Conservation (phyloP, 257 asterid genomes). For the Thymus mandschuricus region DNA sequence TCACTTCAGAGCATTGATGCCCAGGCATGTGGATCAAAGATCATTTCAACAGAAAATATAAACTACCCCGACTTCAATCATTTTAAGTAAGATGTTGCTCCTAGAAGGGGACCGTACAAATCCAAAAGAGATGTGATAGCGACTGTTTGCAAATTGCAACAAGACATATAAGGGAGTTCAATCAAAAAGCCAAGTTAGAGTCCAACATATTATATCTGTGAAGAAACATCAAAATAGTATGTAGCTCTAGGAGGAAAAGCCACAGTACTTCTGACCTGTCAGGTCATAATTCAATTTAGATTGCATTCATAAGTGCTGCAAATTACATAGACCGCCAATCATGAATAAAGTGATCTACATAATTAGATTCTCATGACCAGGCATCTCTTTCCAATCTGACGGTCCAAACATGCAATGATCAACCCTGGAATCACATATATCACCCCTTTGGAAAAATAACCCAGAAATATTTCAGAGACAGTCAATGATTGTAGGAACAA, state of each 20-base stretch:
- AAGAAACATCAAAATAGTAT: background rate
- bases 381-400: background rate
- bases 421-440: background rate
- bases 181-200: constrained; percentile 3
- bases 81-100: background rate
- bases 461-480: background rate
- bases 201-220: too few relatives aligned
- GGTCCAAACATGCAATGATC: background rate
- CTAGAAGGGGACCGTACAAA: background rate
- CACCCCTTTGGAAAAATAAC: background rate
- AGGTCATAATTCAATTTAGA: background rate
- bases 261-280: background rate
- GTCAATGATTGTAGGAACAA: background rate
- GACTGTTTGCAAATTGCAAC: constrained; percentile 6
- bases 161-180: background rate
- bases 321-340: background rate
- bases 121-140: background rate
- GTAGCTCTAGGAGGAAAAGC: background rate
- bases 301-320: background rate
- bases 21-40: background rate
- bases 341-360: background rate
- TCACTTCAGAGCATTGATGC: constrained; percentile 19
- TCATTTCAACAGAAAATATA: constrained; percentile 9
- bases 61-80: constrained; percentile 14
- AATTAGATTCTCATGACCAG: constrained; percentile 1